Conservation (phyloP, 306 rosid species). For the Cotoneaster glaucophyllus region DNA sequence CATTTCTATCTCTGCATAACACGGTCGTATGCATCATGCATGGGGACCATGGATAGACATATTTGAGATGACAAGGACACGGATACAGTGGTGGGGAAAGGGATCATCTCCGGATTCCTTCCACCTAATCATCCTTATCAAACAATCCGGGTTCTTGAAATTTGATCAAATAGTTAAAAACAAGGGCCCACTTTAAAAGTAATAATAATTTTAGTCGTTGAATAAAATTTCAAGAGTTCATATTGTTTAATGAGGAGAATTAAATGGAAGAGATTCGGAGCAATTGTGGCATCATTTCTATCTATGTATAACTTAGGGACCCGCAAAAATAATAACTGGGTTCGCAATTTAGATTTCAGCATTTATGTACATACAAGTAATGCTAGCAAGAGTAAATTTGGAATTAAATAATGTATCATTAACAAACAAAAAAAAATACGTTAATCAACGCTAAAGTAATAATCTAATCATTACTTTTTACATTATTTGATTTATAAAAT, state of each 20-base stretch:
- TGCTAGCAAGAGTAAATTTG: too few relatives aligned
- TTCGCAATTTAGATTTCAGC: background rate
- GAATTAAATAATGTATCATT: too few relatives aligned
- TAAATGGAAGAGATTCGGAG: accelerated
- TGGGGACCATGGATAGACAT: background rate
- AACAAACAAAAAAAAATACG: too few relatives aligned
- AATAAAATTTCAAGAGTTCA: accelerated
- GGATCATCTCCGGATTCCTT: accelerated
- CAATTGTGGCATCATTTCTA: background rate
- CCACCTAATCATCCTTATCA: accelerated
- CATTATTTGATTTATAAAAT: too few relatives aligned
- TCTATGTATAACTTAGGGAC: background rate
- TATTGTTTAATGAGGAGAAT: accelerated
- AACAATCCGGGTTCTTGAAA: accelerated
- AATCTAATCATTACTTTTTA: too few relatives aligned
- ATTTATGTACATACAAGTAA: background rate
- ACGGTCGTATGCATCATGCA: background rate
- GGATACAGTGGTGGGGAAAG: background rate
- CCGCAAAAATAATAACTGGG: background rate
- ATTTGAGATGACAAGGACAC: background rate
- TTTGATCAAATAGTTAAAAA: too few relatives aligned
- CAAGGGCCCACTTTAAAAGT: too few relatives aligned
- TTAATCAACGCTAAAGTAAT: too few relatives aligned
- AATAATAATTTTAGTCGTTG: too few relatives aligned
- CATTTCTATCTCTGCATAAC: background rate